Percentiles rank a stretch among this genome's conserved stretches.
Evolutionary conservation across 768 basidiomycete genomes (phyloP).

Genomic region (Leccinum uliginosum): DNA sequence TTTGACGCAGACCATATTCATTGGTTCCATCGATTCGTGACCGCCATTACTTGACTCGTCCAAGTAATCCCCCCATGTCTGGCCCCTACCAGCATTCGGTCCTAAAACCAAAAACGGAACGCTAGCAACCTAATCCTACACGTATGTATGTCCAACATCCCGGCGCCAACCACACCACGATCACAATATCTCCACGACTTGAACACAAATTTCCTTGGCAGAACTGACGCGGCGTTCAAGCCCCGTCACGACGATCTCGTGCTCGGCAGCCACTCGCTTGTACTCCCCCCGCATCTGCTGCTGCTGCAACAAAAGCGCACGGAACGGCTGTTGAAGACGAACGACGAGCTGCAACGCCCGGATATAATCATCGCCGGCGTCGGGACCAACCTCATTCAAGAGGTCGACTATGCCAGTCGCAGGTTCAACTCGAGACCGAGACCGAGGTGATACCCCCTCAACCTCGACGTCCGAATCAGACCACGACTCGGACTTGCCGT

Average conservation of each 20-base stretch:
- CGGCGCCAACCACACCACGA: background rate
- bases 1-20: too few species aligned
- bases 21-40: too few species aligned
- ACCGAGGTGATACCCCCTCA: background rate
- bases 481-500: background rate
- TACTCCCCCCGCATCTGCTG: background rate
- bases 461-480: background rate
- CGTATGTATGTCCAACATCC: background rate
- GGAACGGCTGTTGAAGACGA: slow-evolving; percentile 9
- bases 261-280: background rate
- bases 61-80: too few species aligned
- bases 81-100: background rate
- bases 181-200: background rate
- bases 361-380: background rate
- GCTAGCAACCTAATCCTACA: background rate
- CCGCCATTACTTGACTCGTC: too few species aligned
- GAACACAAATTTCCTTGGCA: background rate
- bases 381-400: too few species aligned
- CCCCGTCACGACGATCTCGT: background rate
- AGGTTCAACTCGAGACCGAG: background rate
- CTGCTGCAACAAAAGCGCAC: slow-evolving; percentile 2
- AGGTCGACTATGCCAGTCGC: background rate
- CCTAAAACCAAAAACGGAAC: background rate
- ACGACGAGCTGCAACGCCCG: slow-evolving; percentile 6
- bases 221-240: background rate